Evolutionary conservation across 352 stramenopile species (phyloP), one percentile per base, ranked within the genome.

Genomic region (Globisporangium heterothallicum): DNA sequence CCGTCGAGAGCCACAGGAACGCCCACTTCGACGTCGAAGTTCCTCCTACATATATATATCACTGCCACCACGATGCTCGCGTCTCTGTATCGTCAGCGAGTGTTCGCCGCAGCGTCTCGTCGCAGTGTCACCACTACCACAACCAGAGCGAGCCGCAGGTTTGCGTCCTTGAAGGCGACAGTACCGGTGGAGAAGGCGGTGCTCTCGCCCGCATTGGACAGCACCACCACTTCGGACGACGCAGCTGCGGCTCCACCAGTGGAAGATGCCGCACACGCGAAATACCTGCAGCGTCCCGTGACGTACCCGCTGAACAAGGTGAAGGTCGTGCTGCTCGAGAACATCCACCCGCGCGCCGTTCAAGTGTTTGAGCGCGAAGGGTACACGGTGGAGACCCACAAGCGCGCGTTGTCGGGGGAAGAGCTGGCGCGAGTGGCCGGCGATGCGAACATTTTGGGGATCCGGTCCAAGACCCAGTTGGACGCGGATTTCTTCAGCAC

Each of bases 321-420:
- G 53, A 92, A 92, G 63, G 81, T 92, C 29, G 81, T 92, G 34
- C 66, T 92, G 40, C 58, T 92, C 42, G 81, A 92, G 52, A 92
- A 92, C 53, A 92, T 92, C 65, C 81, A 92, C 63, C 81, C 81
- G 42, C 76, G 76, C 14, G 78, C 81, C 24, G 74, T 83, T 13
- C 54, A 88, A 32, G 78, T 89, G 7, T 92, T 92, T 59, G 68
- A 87, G 66, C 75, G 73, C 27, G 78, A 92, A 62, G 78, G 78
- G 2, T 92, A 87, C 66, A 70, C 60, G 10, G 73, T 92, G 7
- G 81, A 92, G 63, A 85, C 78, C 19, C 69, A 92, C 68, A 92
- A 89, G 64, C 70, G 63, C 26, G 81, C 81, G 36, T 59, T 92
- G 7, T 87, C 78, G 7, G 81, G 81, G 18, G 69, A 83, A 19